Percentiles rank a stretch among this genome's conserved stretches.
Conservation (phyloP, 2,329 filamentous ascomycete species). For the Fusarium mexicanum region DNA sequence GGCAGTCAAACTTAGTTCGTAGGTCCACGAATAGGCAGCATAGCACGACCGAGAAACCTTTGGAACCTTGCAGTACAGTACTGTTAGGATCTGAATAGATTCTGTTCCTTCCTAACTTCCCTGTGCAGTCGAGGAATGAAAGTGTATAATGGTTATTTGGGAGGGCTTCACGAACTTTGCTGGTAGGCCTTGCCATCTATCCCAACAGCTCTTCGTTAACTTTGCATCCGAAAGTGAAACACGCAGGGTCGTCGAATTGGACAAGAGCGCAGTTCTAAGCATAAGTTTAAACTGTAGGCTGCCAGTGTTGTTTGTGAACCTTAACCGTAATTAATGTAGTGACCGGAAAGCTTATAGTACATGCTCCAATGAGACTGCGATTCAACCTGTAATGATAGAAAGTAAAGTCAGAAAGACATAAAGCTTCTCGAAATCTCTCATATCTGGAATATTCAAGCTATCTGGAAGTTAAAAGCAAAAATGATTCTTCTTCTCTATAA, state of each 20-base stretch:
- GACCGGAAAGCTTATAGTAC: fast-evolving
- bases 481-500: background rate
- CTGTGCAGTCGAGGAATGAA: fast-evolving
- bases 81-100: fast-evolving
- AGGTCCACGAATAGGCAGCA: fast-evolving
- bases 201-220: fast-evolving
- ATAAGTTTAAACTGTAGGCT: fast-evolving
- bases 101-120: fast-evolving
- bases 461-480: fast-evolving
- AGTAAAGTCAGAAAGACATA: fast-evolving
- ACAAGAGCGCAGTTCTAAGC: fast-evolving
- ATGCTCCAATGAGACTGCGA: background rate
- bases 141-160: fast-evolving
- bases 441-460: fast-evolving
- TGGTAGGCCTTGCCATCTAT: background rate
- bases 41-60: fast-evolving
- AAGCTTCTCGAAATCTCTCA: fast-evolving
- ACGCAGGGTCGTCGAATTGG: fast-evolving
- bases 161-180: background rate
- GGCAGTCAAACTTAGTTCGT: fast-evolving
- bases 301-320: fast-evolving
- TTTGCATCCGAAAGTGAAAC: fast-evolving
- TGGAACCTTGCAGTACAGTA: fast-evolving
- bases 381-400: fast-evolving
- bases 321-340: fast-evolving